These are phyloP conservation scores for Brassica cretica DNA, from an alignment of 345 rosid genomes.

Conservation along the genomic window DNA sequence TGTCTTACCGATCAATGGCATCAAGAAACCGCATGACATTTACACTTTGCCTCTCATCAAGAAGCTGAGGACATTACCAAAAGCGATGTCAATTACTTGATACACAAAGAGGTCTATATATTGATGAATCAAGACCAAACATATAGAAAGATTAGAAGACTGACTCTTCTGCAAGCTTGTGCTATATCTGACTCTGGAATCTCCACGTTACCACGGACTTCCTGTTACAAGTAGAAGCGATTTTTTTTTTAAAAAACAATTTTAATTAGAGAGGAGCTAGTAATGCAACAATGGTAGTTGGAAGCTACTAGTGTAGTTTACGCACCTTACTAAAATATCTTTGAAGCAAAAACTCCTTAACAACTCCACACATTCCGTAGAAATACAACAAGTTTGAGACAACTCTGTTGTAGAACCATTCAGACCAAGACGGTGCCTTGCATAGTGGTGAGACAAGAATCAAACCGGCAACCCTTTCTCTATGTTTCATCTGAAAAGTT, in stretches of 20 bases:
- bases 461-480: conserved; percentile 83
- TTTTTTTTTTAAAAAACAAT: neutral
- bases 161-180: conserved; percentile 85
- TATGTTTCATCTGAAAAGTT: conserved; percentile 76
- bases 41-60: conserved; percentile 81
- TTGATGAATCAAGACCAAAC: conserved; percentile 1
- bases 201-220: conserved; percentile 80
- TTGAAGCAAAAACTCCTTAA: conserved; percentile 77
- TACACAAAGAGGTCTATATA: neutral
- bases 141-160: conserved; percentile 11
- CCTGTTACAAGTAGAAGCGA: conserved; percentile 49
- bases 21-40: conserved; percentile 70
- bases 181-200: conserved; percentile 91
- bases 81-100: neutral
- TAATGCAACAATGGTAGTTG: neutral
- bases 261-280: conserved; percentile 7
- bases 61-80: conserved; percentile 49
- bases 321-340: conserved; percentile 93
- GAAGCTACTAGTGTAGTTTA: neutral
- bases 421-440: conserved; percentile 93
- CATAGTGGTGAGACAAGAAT: conserved; percentile 92
- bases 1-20: conserved; percentile 57
- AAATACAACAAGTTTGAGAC: conserved; percentile 73
- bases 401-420: conserved; percentile 88
- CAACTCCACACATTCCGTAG: conserved; percentile 86